Base-by-base conservation (phyloP, 2,329 filamentous ascomycete genomes). In the Stachybotrys chartarum region DNA sequence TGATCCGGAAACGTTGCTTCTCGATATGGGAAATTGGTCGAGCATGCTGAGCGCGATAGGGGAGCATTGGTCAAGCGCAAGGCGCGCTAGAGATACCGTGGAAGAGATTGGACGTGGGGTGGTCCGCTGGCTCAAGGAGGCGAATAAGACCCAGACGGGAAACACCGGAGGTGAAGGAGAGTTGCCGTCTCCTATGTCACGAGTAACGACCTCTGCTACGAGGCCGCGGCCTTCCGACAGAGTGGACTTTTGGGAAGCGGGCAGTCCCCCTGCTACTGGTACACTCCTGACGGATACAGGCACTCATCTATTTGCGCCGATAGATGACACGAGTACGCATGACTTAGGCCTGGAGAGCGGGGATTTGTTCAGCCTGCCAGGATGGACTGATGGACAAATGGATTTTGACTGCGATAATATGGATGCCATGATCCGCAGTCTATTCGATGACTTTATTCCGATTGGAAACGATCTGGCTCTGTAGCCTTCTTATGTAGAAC, bases 21-120 rank as follows among this genome's bases (percentile, higher is more conserved):
- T 65, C 1, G 73, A 77, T 30, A 61, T 79, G 11, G 71, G 70
- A 24, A 69, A 71, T 1, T 68, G 75, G 0, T 64, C 77, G 11
- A 78, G 76, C 14, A 71, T 81, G 1, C 64, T 82, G 3, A 78
- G 78, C 44, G 78, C 78, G 1, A 74, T 73, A 3, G 78, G 75
- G 1, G 78, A 80, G 55, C 74, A 81, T 56, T 82, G 78, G 78
- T 67, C 71, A 0, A 78, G 78, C 5, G 78, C 77, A 0, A 78
- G 76, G 55, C 68, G 72, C 12, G 73, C 73, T 50, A 69, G 76
- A 4, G 72, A 76, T n/a, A 72, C 76, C 1, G 50, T 78, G 0
- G 72, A 78, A 42, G 72, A 73, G 3, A 58, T 76, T 10, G 69
- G 68, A 0, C 64, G 62, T 24, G 65, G 18, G 45, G 45, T 47